phyloP scores from a whole-genome alignment of 2,329 filamentous ascomycete genomes.

The Juglanconis sp. region DNA sequence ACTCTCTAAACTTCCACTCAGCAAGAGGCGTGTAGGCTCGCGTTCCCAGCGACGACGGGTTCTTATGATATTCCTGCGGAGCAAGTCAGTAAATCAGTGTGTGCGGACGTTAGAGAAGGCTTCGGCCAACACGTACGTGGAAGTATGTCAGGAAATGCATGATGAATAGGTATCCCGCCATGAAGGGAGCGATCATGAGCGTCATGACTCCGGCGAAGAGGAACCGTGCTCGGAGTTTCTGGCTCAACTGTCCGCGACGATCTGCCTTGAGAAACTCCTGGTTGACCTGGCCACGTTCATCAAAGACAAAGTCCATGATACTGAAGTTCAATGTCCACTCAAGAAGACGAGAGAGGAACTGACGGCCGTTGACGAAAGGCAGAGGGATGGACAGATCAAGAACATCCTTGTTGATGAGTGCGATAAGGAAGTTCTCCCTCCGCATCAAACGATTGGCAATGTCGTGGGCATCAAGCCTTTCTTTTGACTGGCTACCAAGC shows the following conservation, averaged over 20 bases:
- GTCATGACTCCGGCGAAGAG: slow-evolving; percentile 82
- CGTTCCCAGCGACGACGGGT: slow-evolving; percentile 81
- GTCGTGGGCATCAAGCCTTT: slow-evolving; percentile 91
- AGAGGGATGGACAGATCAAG: slow-evolving; percentile 82
- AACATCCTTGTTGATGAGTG: slow-evolving; percentile 95
- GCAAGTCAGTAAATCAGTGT: background rate
- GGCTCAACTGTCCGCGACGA: slow-evolving; percentile 73
- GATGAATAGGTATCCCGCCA: slow-evolving; percentile 80
- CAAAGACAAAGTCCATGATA: slow-evolving; percentile 91
- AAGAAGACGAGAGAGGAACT: slow-evolving; percentile 83
- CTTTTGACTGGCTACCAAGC: slow-evolving; percentile 82
- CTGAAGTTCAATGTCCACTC: slow-evolving; percentile 91
- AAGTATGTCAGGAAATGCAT: slow-evolving; percentile 95
- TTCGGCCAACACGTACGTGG: slow-evolving; percentile 54
- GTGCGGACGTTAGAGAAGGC: background rate
- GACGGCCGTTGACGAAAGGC: slow-evolving; percentile 74
- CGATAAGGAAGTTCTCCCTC: slow-evolving; percentile 94
- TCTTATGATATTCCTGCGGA: slow-evolving; percentile 86
- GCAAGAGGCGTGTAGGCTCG: slow-evolving; percentile 89
- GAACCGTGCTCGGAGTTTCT: slow-evolving; percentile 73
- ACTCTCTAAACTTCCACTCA: slow-evolving; percentile 97
- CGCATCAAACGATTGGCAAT: slow-evolving; percentile 97
- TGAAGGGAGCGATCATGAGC: slow-evolving; percentile 79
- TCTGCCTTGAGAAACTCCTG: slow-evolving; percentile 82
- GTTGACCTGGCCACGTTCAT: slow-evolving; percentile 81